Base-by-base conservation (phyloP, 768 basidiomycete species). In the Xanthoconium stramineum region DNA sequence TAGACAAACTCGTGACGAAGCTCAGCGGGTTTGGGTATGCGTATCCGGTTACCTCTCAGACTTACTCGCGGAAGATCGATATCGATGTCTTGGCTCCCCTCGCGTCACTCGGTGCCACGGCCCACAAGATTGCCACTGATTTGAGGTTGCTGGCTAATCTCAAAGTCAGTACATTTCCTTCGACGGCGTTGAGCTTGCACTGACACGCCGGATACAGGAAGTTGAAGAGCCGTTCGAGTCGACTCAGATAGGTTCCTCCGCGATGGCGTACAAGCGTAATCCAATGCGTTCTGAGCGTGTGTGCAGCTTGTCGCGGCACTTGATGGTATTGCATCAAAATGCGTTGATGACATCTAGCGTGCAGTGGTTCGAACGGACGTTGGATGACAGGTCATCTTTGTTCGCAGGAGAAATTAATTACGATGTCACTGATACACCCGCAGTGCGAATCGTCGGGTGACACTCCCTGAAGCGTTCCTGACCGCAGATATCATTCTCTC, bases 241-340 rank as follows among this genome's bases (percentile, higher is more conserved):
- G 50, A 96, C 96, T 19, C 97, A 99, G 76, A 99, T 98, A 62
- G 97, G 97, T 8, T 91, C 89, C 11, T 93, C 89, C 1, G 94
- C 94, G 1, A 98, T 98, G 96, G 96, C 96, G 10, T 98, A 98
- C 83, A 98, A 98, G 76, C 84, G 96, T 53, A 98, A 99, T 74
- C 97, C 97, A 8, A 99, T 99, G 97, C 91, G 97, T 55, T 95
- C 86, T 54, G 97, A 99, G 74, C 89, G 97, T 39, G 89, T 97
- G 44, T 99, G 97, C 81, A 94, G 91, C 66, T 83, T 99, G 51
- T 81, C 95, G n/a, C 80, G 97, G 52, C 97, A 98, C 74, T 76
- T 99, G 48, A 97, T 97, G 94, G 85, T 88, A 17, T 80, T 98
- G 56, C 95, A 95, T 65, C 94, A 98, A 72, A 98, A 98, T 73